Evolutionary conservation across 192 early-diverging fungal genomes (phyloP), one percentile per base, ranked within the genome.

Genomic region (Coemansia sp.): DNA sequence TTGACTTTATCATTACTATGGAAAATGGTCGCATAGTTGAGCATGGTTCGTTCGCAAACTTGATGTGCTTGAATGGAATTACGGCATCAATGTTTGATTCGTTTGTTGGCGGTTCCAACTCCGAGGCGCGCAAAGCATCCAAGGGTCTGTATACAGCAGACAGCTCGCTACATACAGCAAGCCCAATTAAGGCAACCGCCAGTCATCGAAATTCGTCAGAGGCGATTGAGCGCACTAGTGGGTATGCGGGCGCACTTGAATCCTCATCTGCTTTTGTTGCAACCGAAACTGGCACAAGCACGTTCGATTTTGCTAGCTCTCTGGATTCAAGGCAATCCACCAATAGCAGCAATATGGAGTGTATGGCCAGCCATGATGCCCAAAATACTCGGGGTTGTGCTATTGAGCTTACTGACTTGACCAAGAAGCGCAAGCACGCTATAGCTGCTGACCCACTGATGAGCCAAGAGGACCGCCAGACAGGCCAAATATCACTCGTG

Each of bases 391-490:
- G 57, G n/a, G 3, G 8, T 6, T 31, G 12, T 18, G 25, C 39
- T 0, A 42, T 58, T 42, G 41, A 26, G 35, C 20, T 35, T 34
- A 60, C 43, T 4, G 43, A 52, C n/a, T 34, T 50, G 18, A 11
- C 59, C 33, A 69, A 69, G 37, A 50, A 55, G 2, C 52, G 20
- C 39, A 62, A 35, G 26, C 50, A 34, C 1, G 11, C 9, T n/a
- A 21, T 12, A 26, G 47, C 56, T 1, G 78, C 73, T 8, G 78
- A 79, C 28, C 37, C 26, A 26, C 77, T 94, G 12, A 96, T 95
- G 90, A 80, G 86, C 50, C 85, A 86, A 25, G 95, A 97, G 67
- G 94, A 97, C 69, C 88, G 90, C 11, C 74, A 79, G 3, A 89
- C 87, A 1, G 95, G 95, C 35, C 73, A 28, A 76, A 84, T 57